Percentiles rank a stretch among this genome's conserved stretches.
phyloP scores from a whole-genome alignment of 441 rosid genomes.

The Jatropha podagrica region DNA sequence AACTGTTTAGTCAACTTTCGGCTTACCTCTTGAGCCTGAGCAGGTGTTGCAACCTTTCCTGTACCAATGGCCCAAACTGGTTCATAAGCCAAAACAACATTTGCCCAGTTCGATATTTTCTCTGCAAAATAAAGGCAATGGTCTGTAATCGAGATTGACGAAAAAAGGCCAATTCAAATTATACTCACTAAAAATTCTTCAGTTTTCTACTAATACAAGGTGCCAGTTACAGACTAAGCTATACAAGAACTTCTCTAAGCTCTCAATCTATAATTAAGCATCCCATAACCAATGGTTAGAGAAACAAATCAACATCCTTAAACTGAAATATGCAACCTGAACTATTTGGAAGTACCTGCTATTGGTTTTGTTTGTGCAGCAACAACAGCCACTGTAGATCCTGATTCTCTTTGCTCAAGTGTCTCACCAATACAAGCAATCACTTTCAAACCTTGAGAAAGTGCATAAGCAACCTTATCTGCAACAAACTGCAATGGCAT shows the following conservation, averaged over 20 bases:
- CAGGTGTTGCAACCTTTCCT: slow-evolving; percentile 79
- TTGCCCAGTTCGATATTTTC: slow-evolving; percentile 48
- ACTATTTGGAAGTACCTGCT: slow-evolving; percentile 38
- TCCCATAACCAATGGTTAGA: neutral
- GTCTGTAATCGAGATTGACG: neutral
- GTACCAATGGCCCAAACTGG: slow-evolving; percentile 92
- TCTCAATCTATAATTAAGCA: neutral
- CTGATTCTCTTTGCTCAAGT: slow-evolving; percentile 73
- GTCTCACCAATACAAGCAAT: slow-evolving; percentile 81
- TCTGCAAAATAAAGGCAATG: slow-evolving; percentile 34
- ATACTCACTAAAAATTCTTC: neutral
- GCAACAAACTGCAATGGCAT: slow-evolving; percentile 58
- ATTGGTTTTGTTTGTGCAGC: slow-evolving; percentile 75
- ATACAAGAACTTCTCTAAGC: neutral
- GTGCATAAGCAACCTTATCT: slow-evolving; percentile 67
- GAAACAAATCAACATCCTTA: neutral
- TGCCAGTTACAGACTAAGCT: neutral
- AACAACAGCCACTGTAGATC: slow-evolving; percentile 64
- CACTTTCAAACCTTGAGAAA: slow-evolving; percentile 67
- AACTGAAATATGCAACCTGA: neutral
- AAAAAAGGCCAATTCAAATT: neutral
- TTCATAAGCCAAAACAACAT: slow-evolving; percentile 73
- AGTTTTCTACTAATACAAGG: neutral
- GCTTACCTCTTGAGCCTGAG: slow-evolving; percentile 80
- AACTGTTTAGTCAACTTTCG: neutral